Percentiles rank a stretch among this genome's conserved stretches.
Evolutionary conservation across 129 eudicot species (phyloP).

Genomic region (Cynara cardunculus): DNA sequence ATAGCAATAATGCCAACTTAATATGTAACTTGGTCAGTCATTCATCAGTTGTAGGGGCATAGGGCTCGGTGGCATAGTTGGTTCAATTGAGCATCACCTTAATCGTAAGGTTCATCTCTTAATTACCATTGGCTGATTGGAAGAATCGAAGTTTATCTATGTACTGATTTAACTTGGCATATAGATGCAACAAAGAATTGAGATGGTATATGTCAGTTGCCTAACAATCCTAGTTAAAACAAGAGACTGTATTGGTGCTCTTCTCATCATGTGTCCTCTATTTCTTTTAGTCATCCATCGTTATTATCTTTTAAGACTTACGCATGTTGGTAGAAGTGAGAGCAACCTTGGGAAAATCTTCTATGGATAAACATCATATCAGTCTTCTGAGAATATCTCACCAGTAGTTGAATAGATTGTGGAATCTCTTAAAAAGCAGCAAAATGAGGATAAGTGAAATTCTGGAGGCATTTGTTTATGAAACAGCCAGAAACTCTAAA

Average conservation of each 20-base stretch:
- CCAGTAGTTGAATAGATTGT: background rate
- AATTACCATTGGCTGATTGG: background rate
- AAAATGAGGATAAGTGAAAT: background rate
- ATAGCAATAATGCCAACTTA: background rate
- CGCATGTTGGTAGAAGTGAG: background rate
- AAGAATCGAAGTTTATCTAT: slow-evolving; percentile 1
- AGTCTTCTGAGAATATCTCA: background rate
- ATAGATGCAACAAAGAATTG: background rate
- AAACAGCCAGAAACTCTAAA: background rate
- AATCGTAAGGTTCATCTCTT: background rate
- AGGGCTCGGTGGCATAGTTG: background rate
- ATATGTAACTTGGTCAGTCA: background rate
- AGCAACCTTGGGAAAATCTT: background rate
- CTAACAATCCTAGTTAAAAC: background rate
- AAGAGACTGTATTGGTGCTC: slow-evolving; percentile 7
- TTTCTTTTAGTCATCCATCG: background rate
- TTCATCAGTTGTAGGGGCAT: background rate
- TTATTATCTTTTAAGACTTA: background rate
- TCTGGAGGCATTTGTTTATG: background rate
- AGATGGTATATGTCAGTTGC: background rate
- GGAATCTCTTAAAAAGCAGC: background rate
- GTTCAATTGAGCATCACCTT: background rate
- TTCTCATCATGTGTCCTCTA: background rate
- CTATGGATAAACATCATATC: background rate
- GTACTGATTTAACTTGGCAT: background rate